These are phyloP conservation scores for Sarocladium strictum DNA, from an alignment of 2,329 filamentous ascomycete species.

Conservation along the genomic window DNA sequence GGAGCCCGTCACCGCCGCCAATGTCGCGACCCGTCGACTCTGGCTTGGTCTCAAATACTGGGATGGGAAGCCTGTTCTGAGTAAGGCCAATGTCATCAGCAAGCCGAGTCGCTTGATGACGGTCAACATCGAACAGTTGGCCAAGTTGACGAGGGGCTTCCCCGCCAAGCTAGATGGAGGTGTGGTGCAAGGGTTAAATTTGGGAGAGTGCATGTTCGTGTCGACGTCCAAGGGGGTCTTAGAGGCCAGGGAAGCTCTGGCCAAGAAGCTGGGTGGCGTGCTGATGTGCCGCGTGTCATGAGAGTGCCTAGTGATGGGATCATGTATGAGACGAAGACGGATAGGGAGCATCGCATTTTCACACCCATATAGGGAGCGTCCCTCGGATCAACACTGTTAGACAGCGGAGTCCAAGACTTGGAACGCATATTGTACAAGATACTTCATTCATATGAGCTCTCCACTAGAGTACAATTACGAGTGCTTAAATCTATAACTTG, in stretches of 20 bases:
- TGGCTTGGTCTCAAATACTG: constrained; percentile 92
- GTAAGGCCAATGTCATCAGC: constrained; percentile 58
- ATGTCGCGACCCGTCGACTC: constrained; percentile 67
- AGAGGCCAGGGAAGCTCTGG: constrained; percentile 76
- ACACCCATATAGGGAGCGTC: not conserved
- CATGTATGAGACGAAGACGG: not conserved
- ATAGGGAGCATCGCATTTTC: not conserved
- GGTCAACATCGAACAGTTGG: constrained; percentile 56
- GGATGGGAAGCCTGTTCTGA: constrained; percentile 73
- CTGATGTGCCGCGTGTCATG: constrained; percentile 64
- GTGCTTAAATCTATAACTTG: not conserved
- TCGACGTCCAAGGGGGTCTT: constrained; percentile 71
- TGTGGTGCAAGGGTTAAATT: constrained; percentile 65
- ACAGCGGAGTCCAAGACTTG: not conserved
- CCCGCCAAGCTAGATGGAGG: constrained; percentile 52
- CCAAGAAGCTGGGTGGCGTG: constrained; percentile 73
- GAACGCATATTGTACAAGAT: constrained; percentile 1
- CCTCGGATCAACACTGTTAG: constrained; percentile 2
- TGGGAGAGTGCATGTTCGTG: constrained; percentile 80
- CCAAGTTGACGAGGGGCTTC: constrained; percentile 62
- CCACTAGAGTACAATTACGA: not conserved
- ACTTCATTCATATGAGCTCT: not conserved
- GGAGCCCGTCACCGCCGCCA: constrained; percentile 58
- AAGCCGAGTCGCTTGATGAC: constrained; percentile 70
- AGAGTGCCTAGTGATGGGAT: constrained; percentile 13